phyloP scores from a whole-genome alignment of 1,284 basidiomycete genomes.

The Boletus smithii region DNA sequence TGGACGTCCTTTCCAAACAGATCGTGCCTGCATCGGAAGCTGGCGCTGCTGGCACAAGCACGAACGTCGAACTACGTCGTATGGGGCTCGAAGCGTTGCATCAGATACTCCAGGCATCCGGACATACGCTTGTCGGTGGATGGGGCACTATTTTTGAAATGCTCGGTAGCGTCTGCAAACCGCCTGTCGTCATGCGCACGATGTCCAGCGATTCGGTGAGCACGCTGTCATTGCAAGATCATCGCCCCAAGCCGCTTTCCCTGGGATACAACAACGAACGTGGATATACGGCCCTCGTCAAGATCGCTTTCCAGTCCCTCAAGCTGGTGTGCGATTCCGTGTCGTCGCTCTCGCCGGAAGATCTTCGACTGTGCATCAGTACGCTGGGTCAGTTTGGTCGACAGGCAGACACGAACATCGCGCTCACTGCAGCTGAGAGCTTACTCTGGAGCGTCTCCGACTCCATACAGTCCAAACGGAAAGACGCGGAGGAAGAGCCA shows the following conservation, averaged over 20 bases:
- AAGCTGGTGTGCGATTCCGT: constrained; percentile 94
- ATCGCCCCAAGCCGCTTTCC: constrained; percentile 45
- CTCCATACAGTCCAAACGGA: constrained; percentile 77
- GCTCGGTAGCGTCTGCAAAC: constrained; percentile 77
- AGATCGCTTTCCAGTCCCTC: constrained; percentile 91
- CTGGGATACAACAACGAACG: constrained; percentile 60
- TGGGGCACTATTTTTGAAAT: constrained; percentile 94
- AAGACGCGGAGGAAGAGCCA: constrained; percentile 61
- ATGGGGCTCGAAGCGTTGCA: constrained; percentile 89
- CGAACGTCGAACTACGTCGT: constrained; percentile 73
- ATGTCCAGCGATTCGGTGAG: constrained; percentile 44
- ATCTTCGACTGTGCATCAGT: constrained; percentile 84
- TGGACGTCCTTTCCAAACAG: constrained; percentile 80
- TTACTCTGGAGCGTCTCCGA: constrained; percentile 93
- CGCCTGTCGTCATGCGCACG: constrained; percentile 40
- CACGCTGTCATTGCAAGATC: constrained; percentile 38
- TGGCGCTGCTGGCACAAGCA: constrained; percentile 42
- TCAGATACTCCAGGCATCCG: constrained; percentile 85
- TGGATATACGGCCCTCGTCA: constrained; percentile 64
- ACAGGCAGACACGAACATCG: constrained; percentile 93
- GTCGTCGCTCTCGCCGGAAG: constrained; percentile 72
- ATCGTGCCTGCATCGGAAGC: constrained; percentile 55
- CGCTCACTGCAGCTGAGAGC: constrained; percentile 86
- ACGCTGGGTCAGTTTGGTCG: constrained; percentile 89
- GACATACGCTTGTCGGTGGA: constrained; percentile 85